These are phyloP conservation scores for Leptosphaerulina australis DNA, from an alignment of 2,329 filamentous ascomycete genomes.

Conservation along the genomic window DNA sequence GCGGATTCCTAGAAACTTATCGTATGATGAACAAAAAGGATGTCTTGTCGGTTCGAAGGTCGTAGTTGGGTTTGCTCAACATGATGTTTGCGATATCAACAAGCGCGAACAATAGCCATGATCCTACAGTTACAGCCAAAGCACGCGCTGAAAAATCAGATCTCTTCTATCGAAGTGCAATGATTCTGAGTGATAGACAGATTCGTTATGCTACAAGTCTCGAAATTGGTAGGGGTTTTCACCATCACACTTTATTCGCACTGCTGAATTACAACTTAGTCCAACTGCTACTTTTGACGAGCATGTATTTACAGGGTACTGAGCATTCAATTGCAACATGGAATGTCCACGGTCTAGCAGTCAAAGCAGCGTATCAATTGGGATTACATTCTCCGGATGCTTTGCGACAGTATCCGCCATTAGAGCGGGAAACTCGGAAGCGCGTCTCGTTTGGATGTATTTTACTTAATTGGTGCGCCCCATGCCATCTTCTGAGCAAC, in stretches of 20 bases:
- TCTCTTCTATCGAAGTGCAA: conserved; percentile 54
- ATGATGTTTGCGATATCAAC: conserved; percentile 58
- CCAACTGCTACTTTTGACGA: conserved; percentile 49
- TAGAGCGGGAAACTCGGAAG: conserved; percentile 57
- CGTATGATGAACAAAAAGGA: conserved; percentile 37
- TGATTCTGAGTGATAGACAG: conserved; percentile 52
- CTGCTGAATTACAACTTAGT: conserved; percentile 6
- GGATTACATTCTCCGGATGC: conserved; percentile 57
- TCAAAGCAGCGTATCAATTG: conserved; percentile 59
- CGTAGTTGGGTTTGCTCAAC: conserved; percentile 60
- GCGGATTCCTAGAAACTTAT: conserved; percentile 46
- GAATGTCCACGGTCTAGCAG: conserved; percentile 60
- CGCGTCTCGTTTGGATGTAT: conserved; percentile 60
- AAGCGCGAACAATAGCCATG: conserved; percentile 41
- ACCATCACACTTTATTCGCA: background rate
- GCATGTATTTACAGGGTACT: conserved; percentile 61
- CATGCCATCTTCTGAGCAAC: background rate
- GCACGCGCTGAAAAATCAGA: conserved; percentile 53
- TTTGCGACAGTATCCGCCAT: conserved; percentile 43
- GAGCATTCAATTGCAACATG: conserved; percentile 61
- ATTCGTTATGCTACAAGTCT: conserved; percentile 52
- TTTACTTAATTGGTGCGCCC: conserved; percentile 52
- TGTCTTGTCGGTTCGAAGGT: conserved; percentile 50
- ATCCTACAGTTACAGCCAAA: conserved; percentile 43
- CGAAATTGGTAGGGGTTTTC: conserved; percentile 49